A percentile compares a stretch with the other conserved stretches of the same genome.
phyloP scores from a whole-genome alignment of 2,329 filamentous ascomycete genomes.

The Penicillium griseofulvum region DNA sequence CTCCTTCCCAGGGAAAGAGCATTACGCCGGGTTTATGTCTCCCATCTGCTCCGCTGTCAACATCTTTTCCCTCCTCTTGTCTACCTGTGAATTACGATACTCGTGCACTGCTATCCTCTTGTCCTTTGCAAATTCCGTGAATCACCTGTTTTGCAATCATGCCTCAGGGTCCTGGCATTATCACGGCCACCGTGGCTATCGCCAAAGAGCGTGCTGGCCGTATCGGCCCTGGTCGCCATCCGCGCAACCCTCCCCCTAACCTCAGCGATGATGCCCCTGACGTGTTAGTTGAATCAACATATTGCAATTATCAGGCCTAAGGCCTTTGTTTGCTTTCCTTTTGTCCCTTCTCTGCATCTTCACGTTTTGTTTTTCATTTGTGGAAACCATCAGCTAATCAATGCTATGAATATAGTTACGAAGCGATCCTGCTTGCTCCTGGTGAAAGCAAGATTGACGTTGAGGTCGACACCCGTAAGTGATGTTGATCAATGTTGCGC shows the following conservation, averaged over 20 bases:
- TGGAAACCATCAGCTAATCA: neutral
- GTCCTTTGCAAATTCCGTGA: neutral
- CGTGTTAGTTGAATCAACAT: conserved; percentile 15
- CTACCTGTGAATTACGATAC: neutral
- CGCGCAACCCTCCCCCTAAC: neutral
- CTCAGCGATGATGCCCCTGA: conserved; percentile 16
- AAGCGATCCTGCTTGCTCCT: conserved; percentile 82
- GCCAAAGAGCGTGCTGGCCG: conserved; percentile 17
- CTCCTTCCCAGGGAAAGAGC: neutral
- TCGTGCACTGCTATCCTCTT: neutral
- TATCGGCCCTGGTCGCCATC: neutral
- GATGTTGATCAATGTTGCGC: neutral
- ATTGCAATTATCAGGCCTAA: neutral
- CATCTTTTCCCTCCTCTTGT: neutral
- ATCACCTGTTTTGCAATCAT: neutral
- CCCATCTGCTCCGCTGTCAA: neutral
- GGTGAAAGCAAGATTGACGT: conserved; percentile 93
- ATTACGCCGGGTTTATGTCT: neutral
- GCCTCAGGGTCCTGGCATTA: neutral
- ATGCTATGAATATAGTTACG: conserved; percentile 62
- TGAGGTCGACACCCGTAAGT: conserved; percentile 81
- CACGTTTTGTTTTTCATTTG: neutral
- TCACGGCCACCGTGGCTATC: conserved; percentile 12
- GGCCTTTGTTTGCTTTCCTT: neutral
- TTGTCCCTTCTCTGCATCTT: neutral